phyloP scores from a whole-genome alignment of 2,329 filamentous ascomycete genomes.

The Epichloe coenophiala region DNA sequence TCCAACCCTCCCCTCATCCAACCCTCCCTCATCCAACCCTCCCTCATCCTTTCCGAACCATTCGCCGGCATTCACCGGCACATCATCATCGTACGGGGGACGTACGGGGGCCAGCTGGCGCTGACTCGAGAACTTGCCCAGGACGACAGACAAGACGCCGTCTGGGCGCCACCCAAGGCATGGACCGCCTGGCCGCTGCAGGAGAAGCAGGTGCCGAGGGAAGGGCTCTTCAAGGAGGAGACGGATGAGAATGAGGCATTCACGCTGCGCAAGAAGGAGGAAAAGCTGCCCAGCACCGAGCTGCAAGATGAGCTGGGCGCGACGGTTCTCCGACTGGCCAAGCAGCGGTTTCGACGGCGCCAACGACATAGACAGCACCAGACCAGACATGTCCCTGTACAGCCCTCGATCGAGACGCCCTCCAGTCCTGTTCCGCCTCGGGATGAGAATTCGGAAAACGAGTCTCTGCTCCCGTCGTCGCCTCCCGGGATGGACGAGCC shows the following conservation, averaged over 20 bases:
- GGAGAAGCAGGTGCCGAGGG: constrained; percentile 44
- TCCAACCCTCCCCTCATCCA: no score
- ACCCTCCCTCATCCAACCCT: no score
- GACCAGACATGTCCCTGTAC: no score
- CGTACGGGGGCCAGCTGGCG: background rate
- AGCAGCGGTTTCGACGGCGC: constrained; percentile 41
- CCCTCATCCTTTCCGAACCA: no score
- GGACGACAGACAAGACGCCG: constrained; percentile 16
- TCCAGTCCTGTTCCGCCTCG: background rate
- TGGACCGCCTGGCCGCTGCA: constrained; percentile 85
- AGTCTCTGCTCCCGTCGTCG: constrained; percentile 5
- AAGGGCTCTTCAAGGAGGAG: constrained; percentile 33
- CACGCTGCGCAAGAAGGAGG: constrained; percentile 32
- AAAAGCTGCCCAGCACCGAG: constrained; percentile 39
- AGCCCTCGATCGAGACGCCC: constrained; percentile 6
- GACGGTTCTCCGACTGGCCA: constrained; percentile 51
- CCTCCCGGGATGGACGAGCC: constrained; percentile 3
- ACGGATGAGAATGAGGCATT: constrained; percentile 35
- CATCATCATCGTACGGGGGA: no score
- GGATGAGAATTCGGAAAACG: background rate
- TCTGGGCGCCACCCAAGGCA: constrained; percentile 38
- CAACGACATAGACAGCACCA: constrained; percentile 6
- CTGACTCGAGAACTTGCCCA: constrained; percentile 4
- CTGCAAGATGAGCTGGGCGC: constrained; percentile 61
- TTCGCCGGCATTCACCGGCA: no score